Conservation (phyloP, 805 yeast genomes). For the Kuraishia floccosa region DNA sequence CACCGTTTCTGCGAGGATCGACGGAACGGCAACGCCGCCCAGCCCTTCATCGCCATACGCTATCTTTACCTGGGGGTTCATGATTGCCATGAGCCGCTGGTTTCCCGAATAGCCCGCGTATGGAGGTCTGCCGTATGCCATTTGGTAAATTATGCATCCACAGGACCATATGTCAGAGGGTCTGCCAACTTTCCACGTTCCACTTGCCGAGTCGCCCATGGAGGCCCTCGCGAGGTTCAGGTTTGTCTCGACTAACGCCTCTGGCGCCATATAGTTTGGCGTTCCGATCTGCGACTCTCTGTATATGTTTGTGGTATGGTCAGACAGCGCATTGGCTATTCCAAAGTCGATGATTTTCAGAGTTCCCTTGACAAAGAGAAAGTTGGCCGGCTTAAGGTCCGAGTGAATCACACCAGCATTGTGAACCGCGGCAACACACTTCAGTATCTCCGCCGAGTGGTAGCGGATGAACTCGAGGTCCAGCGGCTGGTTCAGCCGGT, state of each 20-base stretch:
- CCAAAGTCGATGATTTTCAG: conserved; percentile 93
- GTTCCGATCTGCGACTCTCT: conserved; percentile 91
- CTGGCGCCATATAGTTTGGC: conserved; percentile 98
- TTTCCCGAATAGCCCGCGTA: conserved; percentile 71
- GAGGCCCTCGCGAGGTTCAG: conserved; percentile 16
- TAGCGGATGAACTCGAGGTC: conserved; percentile 72
- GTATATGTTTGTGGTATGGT: conserved; percentile 81
- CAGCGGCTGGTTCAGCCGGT: conserved; percentile 35
- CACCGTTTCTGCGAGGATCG: conserved; percentile 59
- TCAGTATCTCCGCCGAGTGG: conserved; percentile 66
- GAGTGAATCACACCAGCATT: conserved; percentile 61
- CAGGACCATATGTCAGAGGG: conserved; percentile 98
- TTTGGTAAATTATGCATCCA: conserved; percentile 91
- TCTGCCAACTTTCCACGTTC: conserved; percentile 72
- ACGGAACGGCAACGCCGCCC: conserved; percentile 55
- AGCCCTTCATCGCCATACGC: conserved; percentile 51
- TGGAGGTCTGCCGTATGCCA: conserved; percentile 91
- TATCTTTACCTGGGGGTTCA: conserved; percentile 71
- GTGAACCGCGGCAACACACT: conserved; percentile 85
- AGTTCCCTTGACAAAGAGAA: conserved; percentile 71
- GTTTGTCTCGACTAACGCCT: conserved; percentile 55
- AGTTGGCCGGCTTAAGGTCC: conserved; percentile 49
- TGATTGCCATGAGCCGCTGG: conserved; percentile 72
- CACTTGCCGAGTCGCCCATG: conserved; percentile 7
- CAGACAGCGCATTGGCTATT: conserved; percentile 88